Percentiles rank a stretch among this genome's conserved stretches.
phyloP scores from a whole-genome alignment of 306 rosid genomes.

The Spatholobus suberectus region DNA sequence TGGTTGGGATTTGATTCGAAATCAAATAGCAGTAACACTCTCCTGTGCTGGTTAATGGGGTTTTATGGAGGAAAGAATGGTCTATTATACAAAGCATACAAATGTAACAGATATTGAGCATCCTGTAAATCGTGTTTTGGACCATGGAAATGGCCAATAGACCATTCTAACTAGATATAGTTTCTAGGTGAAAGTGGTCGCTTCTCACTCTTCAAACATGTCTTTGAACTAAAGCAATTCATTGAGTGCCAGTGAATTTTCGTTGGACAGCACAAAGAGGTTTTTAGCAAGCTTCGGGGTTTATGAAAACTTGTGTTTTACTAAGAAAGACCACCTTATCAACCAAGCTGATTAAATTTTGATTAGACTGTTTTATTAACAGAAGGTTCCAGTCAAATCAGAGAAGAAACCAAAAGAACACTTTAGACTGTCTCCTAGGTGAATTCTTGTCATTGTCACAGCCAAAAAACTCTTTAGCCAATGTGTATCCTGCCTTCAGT shows the following conservation, averaged over 20 bases:
- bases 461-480: no score
- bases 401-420: background rate
- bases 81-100: no score
- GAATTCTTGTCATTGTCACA: no score
- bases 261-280: background rate
- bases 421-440: no score
- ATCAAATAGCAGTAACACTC: no score
- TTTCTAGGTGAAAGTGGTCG: background rate
- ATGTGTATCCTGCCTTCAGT: no score
- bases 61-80: no score
- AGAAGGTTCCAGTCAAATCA: background rate
- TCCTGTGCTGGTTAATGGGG: no score
- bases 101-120: no score
- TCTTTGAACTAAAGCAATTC: background rate
- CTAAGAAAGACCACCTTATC: background rate
- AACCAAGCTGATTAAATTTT: background rate
- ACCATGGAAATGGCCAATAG: background rate
- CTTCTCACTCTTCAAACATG: background rate
- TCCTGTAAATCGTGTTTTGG: background rate
- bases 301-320: background rate
- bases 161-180: background rate
- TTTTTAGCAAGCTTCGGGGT: slow-evolving; percentile 11
- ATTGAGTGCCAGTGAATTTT: background rate
- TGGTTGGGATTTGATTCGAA: background rate
- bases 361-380: background rate